Base-by-base conservation (phyloP, 1,284 basidiomycete genomes). In the Grifola frondosa region DNA sequence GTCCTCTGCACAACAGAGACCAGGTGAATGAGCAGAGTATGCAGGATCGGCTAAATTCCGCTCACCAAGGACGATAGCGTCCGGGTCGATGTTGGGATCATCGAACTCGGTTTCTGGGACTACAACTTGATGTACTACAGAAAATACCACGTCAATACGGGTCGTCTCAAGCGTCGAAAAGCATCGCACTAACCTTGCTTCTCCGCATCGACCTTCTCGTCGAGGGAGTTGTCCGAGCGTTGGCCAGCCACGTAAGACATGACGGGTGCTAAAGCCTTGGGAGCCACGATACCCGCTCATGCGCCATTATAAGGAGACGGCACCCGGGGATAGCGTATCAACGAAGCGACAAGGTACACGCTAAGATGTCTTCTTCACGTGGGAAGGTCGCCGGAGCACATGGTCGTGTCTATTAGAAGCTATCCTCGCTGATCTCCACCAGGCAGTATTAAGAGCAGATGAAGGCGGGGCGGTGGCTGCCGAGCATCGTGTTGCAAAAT, bases 21-120 rank as follows among this genome's bases (percentile, higher is more conserved):
- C 22, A 46, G 46, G 16, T n/a, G n/a, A n/a, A n/a, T n/a, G 10
- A 15, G n/a, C 8, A 30, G 15, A 30, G 10, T 7, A 1, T n/a
- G 23, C 9, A 35, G 12, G 15, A 12, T 23, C 19, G 6, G 6
- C 11, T 12, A 13, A 21, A 6, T 12, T n/a, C 15, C 19, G 49
- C 58, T 37, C 21, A 62, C 59, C 61, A 28, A 63, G 49, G 21
- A 42, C 43, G 28, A 50, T 42, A n/a, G 56, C 67, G 5, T 74
- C 68, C 44, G 66, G 68, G 64, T 84, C 74, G 40, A 82, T 66
- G 57, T 86, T 85, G 13, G 82, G 83, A 52, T 86, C 83, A 47
- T 83, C 79, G 57, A 80, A 81, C 32, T 75, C 70, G 30, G 71
- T 57, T 31, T 61, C 16, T 7, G 48, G 28, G 9, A 51, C 21